Base-by-base conservation (phyloP, 2,329 filamentous ascomycete species). In the Tolypocladium sp. region DNA sequence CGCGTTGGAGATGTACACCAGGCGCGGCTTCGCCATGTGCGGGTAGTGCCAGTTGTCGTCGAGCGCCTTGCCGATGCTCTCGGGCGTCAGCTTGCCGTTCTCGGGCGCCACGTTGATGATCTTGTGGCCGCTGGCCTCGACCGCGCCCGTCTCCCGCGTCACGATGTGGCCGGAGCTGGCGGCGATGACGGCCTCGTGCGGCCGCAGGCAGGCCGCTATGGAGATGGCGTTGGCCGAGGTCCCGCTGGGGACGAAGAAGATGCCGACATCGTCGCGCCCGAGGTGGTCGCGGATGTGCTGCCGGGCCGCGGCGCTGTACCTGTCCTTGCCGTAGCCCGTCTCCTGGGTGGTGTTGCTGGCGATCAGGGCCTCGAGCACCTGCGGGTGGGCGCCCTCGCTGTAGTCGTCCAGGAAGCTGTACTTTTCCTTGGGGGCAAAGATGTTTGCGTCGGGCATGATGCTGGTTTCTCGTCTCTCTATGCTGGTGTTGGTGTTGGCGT, bases 1-100 rank as follows among this genome's bases (percentile, higher is more conserved):
- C 0, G 79, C 78, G 61, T 81, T 79, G 17, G 79, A 81, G 33
- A 81, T 75, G 63, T 81, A 81, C 2, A 81, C 76, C n/a, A 81
- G 66, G 4, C 76, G 69, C 0, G 79, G 79, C 61, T 77, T 79
- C 2, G 79, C 78, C 74, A 78, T 79, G 61, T 81, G 79, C 1
- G 79, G 79, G 59, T 75, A 80, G 64, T 80, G 79, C 66, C 76
- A 77, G 59, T 81, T 80, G 51, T 77, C 74, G 9, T 76, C 74
- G 5, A 81, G 60, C 0, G 77, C 76, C 7, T 73, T 71, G 59
- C 71, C 68, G 38, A 81, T 73, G 38, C 70, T 71, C 13, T 66
- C 64, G 0, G 77, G 73, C 0, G 77, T 80, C 65, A 81, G 70
- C 57, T 81, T 81, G 22, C 79, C 79, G 41, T 78, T 73, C 0